Evolutionary conservation across 306 rosid genomes (phyloP), one percentile per base, ranked within the genome.

Genomic region (Corylus heterophylla): DNA sequence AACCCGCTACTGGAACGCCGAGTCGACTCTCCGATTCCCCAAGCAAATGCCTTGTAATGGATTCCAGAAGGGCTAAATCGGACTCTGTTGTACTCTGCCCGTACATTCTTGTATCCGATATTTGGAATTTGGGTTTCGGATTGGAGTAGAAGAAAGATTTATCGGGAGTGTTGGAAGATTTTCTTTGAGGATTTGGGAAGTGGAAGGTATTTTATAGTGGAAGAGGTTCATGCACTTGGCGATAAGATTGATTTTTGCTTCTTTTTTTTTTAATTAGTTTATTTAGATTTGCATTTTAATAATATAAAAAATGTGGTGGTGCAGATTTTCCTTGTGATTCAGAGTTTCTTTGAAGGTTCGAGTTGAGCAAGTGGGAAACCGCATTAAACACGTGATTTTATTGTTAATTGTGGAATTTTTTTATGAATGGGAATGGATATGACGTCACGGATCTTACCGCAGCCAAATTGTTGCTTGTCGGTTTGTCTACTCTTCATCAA

Each of bases 21-120:
- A 75, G 44, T 76, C 51, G 73, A 58, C 48, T 47, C 2, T 91
- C 92, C 61, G 80, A 31, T 29, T 92, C 97, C 1, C 89, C 95
- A 1, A 94, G 87, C 17, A 94, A 79, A 84, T 94, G 90, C 17
- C 88, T 84, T 59, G 93, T 88, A 67, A 92, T 87, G 13, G 90
- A 84, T 0, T 90, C 97, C 6, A 90, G 83, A 2, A 81, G 47
- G 0, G 86, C 80, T 3, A 76, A 75, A 69, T 89, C 89, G 20
- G 96, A 56, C 20, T 89, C 88, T 2, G 44, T 51, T 39, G 7
- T 16, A 16, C 44, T 83, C 51, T 85, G 81, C 51, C 44, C 86
- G 27, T 58, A 70, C 97, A 90, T 45, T 88, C 45, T 62, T 9
- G 52, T 14, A 5, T 18, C 76, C 37, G 4, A 66, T 49, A 9